phyloP scores from a whole-genome alignment of 371 early-diverging fungal species.

The Sporodiniella umbellata region DNA sequence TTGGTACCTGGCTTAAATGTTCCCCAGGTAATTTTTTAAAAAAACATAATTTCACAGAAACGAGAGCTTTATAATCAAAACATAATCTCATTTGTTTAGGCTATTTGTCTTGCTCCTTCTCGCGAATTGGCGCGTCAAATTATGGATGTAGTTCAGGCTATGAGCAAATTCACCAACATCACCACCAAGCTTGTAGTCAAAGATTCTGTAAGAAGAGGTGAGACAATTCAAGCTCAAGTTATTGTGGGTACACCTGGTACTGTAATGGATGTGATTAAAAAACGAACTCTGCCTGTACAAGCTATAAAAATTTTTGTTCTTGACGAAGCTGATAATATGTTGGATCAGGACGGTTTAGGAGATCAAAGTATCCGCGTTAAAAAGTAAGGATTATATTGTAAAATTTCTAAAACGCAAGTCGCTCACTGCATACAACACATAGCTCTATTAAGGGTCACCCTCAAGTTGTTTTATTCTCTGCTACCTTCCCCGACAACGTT shows the following conservation, averaged over 20 bases:
- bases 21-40: slow-evolving; percentile 31
- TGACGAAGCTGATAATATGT: slow-evolving; percentile 96
- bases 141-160: slow-evolving; percentile 77
- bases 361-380: slow-evolving; percentile 84
- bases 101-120: slow-evolving; percentile 93
- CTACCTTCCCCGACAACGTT: slow-evolving; percentile 90
- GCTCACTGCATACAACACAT: too few species aligned
- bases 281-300: slow-evolving; percentile 53
- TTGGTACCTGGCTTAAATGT: slow-evolving; percentile 39
- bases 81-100: too few species aligned
- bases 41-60: too few species aligned
- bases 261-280: slow-evolving; percentile 67
- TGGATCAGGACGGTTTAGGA: slow-evolving; percentile 84
- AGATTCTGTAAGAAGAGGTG: slow-evolving; percentile 51
- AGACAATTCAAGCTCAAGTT: slow-evolving; percentile 73
- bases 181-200: slow-evolving; percentile 73
- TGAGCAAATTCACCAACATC: slow-evolving; percentile 85
- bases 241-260: slow-evolving; percentile 98
- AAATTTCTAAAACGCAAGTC: too few species aligned
- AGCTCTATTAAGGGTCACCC: slow-evolving; percentile 62
- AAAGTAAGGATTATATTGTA: slow-evolving; percentile 44
- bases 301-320: slow-evolving; percentile 77
- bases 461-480: slow-evolving; percentile 94
- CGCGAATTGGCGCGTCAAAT: slow-evolving; percentile 97
- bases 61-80: too few species aligned